A percentile compares a stretch with the other conserved stretches of the same genome.
Conservation (phyloP, 305 asterid species). For the Ajuga reptans region DNA sequence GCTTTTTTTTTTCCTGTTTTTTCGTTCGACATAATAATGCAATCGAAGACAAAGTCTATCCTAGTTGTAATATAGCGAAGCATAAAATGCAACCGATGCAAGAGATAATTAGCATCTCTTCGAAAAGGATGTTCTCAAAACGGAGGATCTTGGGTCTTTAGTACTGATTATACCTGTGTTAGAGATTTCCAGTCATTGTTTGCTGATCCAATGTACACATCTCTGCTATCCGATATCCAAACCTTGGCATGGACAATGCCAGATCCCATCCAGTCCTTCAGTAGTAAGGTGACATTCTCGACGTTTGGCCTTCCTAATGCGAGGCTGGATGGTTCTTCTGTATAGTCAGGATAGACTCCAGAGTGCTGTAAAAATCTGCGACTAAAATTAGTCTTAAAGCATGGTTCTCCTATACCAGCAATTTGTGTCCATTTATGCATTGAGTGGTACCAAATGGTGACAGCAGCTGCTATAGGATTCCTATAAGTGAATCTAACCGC, state of each 20-base stretch:
- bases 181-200: slow-evolving; percentile 96
- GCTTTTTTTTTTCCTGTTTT: not conserved
- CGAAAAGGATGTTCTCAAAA: not conserved
- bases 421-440: not conserved
- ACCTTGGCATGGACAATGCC: slow-evolving; percentile 86
- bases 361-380: slow-evolving; percentile 81
- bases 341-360: slow-evolving; percentile 81
- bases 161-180: slow-evolving; percentile 51
- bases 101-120: not conserved
- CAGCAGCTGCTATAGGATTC: too few relatives aligned
- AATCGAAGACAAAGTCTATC: not conserved
- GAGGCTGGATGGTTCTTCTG: slow-evolving; percentile 57
- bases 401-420: not conserved
- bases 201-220: slow-evolving; percentile 81
- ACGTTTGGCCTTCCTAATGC: slow-evolving; percentile 74
- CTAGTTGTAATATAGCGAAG: not conserved
- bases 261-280: slow-evolving; percentile 78
- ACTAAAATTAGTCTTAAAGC: slow-evolving; percentile 23
- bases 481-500: too few relatives aligned
- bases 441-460: not conserved
- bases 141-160: not conserved
- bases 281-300: slow-evolving; percentile 58
- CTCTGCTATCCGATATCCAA: slow-evolving; percentile 74
- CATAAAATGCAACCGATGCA: not conserved
- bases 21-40: not conserved